A percentile compares a stretch with the other conserved stretches of the same genome.
Conservation (phyloP, 306 rosid genomes). For the Spatholobus suberectus region DNA sequence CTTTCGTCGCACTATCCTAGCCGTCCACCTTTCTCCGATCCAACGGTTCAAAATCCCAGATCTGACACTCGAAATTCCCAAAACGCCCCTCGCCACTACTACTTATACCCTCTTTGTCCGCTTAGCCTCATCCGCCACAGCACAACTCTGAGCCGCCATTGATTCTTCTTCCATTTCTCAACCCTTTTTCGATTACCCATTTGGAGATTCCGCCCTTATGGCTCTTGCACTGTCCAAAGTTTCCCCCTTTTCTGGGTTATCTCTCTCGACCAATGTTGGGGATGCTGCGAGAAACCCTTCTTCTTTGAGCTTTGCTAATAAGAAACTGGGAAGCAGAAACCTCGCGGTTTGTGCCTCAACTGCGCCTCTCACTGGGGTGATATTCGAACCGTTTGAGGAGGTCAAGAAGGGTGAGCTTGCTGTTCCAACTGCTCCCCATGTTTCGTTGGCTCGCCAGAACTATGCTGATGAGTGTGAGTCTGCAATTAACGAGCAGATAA, state of each 20-base stretch:
- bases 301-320: not conserved
- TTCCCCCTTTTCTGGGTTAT: slow-evolving; percentile 36
- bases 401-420: slow-evolving; percentile 46
- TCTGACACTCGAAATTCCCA: not conserved
- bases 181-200: not conserved
- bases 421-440: slow-evolving; percentile 49
- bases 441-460: slow-evolving; percentile 55
- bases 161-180: slow-evolving; percentile 14
- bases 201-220: slow-evolving; percentile 23
- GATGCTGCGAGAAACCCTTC: slow-evolving; percentile 27
- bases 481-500: slow-evolving; percentile 59
- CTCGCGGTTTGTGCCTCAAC: slow-evolving; percentile 47
- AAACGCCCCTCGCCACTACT: slow-evolving; percentile 18
- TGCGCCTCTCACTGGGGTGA: slow-evolving; percentile 40
- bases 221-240: slow-evolving; percentile 44
- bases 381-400: slow-evolving; percentile 62
- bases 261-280: slow-evolving; percentile 36
- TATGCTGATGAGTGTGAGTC: slow-evolving; percentile 51
- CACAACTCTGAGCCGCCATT: not conserved
- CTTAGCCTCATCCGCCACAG: not conserved
- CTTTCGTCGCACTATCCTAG: not conserved
- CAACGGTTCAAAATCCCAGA: slow-evolving; percentile 25
- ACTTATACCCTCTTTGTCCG: slow-evolving; percentile 15
- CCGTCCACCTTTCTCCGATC: slow-evolving; percentile 40
- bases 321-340: slow-evolving; percentile 31